These are phyloP conservation scores for Fusarium xylarioides DNA, from an alignment of 2,329 filamentous ascomycete genomes.

Conservation along the genomic window DNA sequence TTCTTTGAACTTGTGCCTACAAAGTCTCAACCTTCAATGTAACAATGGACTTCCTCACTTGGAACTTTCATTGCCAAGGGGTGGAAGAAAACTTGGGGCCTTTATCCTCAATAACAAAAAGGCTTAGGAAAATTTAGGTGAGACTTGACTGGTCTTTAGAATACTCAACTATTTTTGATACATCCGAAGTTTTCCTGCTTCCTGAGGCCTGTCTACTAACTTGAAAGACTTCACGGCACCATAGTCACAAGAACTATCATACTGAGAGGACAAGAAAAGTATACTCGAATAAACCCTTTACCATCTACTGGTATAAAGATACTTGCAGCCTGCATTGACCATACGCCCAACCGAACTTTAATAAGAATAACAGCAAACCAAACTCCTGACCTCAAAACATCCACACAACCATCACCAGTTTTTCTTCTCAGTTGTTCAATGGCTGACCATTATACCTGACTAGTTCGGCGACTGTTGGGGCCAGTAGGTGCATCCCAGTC, in stretches of 20 bases:
- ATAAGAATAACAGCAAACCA: neutral
- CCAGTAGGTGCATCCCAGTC: neutral
- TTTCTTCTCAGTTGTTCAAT: neutral
- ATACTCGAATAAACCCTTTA: conserved; percentile 1
- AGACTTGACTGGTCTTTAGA: neutral
- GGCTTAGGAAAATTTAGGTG: neutral
- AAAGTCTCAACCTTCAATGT: neutral
- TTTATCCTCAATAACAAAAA: neutral
- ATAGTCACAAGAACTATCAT: neutral
- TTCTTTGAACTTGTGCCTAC: neutral
- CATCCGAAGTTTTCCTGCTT: neutral
- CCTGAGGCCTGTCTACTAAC: neutral
- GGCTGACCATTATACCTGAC: neutral
- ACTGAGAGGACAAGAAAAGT: neutral
- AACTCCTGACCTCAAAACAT: neutral
- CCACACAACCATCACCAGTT: neutral
- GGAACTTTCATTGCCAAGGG: neutral
- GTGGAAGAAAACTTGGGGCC: neutral
- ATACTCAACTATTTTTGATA: neutral
- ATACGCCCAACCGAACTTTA: neutral
- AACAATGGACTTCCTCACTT: neutral
- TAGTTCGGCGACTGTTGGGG: neutral
- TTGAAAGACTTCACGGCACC: neutral
- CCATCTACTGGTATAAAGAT: conserved; percentile 8
- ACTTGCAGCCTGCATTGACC: neutral